Evolutionary conservation across 208 protist genomes (phyloP).

Genomic region (Zelonia costaricensis): DNA sequence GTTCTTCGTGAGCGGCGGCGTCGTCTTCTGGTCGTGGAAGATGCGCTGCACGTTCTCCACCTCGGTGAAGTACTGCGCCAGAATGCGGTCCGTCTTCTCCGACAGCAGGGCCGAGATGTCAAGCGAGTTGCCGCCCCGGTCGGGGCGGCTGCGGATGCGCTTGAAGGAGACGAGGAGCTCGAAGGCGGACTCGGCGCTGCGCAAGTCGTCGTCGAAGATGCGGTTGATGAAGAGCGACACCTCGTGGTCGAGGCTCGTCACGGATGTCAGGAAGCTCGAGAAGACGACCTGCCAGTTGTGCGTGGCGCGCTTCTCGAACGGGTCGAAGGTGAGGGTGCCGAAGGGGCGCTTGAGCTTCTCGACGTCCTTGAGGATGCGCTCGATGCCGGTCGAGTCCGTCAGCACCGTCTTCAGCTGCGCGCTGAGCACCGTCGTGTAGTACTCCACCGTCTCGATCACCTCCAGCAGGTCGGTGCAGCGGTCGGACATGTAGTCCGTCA

Average conservation of each 20-base stretch:
- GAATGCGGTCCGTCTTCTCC: constrained; percentile 96
- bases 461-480: constrained; percentile 95
- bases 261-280: constrained; percentile 92
- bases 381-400: constrained; percentile 95
- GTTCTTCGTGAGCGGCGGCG: constrained; percentile 96
- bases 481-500: constrained; percentile 97
- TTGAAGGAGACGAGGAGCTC: constrained; percentile 97
- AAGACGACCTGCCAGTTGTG: constrained; percentile 93
- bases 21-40: constrained; percentile 88
- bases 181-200: constrained; percentile 97
- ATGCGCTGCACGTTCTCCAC: constrained; percentile 90
- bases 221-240: constrained; percentile 97
- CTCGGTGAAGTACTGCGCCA: constrained; percentile 95
- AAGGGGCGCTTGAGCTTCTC: constrained; percentile 95
- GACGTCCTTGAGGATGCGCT: constrained; percentile 94
- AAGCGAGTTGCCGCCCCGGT: constrained; percentile 69
- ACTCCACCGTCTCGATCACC: constrained; percentile 94
- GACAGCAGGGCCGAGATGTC: constrained; percentile 93
- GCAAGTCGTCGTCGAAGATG: constrained; percentile 97
- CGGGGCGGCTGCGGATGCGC: constrained; percentile 84
- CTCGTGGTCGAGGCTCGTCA: constrained; percentile 93
- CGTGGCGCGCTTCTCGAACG: constrained; percentile 94
- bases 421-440: constrained; percentile 97
- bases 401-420: constrained; percentile 97
- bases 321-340: constrained; percentile 95